A percentile compares a stretch with the other conserved stretches of the same genome.
These are phyloP conservation scores for Escovopsis sp. DNA, from an alignment of 2,329 filamentous ascomycete species.

Conservation along the genomic window DNA sequence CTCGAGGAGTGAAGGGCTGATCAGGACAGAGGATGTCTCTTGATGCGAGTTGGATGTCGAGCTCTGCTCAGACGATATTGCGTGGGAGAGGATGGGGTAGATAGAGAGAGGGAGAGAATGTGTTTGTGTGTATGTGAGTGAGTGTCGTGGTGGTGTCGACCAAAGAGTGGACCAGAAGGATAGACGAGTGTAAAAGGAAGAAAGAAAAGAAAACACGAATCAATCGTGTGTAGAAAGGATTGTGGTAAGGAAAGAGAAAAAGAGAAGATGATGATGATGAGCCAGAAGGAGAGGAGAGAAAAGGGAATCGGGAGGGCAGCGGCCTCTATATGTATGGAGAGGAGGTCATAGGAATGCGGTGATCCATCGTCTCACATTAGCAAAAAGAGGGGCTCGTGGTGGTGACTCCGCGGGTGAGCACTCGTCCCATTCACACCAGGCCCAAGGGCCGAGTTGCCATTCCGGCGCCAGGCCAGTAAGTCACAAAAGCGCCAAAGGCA, in stretches of 20 bases:
- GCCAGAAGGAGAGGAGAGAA: background rate
- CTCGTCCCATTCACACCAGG: too few species aligned
- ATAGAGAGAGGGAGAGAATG: too few species aligned
- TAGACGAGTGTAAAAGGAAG: background rate
- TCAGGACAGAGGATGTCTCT: background rate
- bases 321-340: background rate
- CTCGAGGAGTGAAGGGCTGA: background rate
- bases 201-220: background rate
- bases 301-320: background rate
- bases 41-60: background rate
- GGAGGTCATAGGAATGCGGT: background rate
- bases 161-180: background rate
- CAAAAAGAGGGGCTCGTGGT: too few species aligned
- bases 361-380: too few species aligned
- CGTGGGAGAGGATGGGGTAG: too few species aligned
- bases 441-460: too few species aligned
- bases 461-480: too few species aligned
- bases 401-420: too few species aligned
- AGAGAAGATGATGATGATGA: background rate
- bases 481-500: too few species aligned
- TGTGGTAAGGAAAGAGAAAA: background rate
- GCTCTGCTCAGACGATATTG: background rate
- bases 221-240: slow-evolving; percentile 1
- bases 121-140: background rate
- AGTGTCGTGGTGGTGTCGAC: background rate